Evolutionary conservation across 129 eudicot species (phyloP), one percentile per base, ranked within the genome.

Genomic region (Erigeron canadensis): DNA sequence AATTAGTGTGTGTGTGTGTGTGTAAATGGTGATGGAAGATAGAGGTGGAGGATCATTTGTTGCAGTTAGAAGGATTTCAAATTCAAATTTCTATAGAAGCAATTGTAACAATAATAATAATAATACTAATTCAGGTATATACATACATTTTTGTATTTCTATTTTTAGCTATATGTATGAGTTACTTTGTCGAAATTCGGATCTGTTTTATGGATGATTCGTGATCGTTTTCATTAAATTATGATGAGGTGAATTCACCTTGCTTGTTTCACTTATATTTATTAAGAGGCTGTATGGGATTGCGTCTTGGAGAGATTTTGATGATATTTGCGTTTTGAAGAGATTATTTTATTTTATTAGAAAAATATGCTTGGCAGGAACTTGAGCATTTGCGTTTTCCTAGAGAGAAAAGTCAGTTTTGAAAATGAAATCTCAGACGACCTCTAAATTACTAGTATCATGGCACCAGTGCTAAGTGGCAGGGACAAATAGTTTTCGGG

Each of bases 11-110:
- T 47, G 43, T 37, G 67, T 61, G 44, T 73, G 69, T 38, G 54
- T 34, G 56, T 69, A n/a, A 5, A 43, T 17, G 22, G 79, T 62
- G 56, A 90, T 90, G 99, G 99, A 90, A 67, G 97, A 90, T 77
- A 83, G 99, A 84, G 96, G 91, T 8, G 89, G 85, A 40, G 97
- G 90, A 76, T 94, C 99, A 53, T 94, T 94, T 66, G 97, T 94
- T 7, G 97, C 99, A 10, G 97, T 94, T 71, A 75, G 99, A 76
- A 84, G 99, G 71, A 86, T 94, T 63, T 87, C 99, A 41, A 97
- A 94, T 60, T 28, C 34, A 28, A 83, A 93, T 8, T 85, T 89
- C 67, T 93, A 89, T 62, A 79, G 95, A 65, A 84, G 68, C 75
- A 81, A 13, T 17, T 28, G 34, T 28, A 50, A 15, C 19, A 15